Evolutionary conservation across 2,329 filamentous ascomycete species (phyloP).

Genomic region (Fusarium sp.): DNA sequence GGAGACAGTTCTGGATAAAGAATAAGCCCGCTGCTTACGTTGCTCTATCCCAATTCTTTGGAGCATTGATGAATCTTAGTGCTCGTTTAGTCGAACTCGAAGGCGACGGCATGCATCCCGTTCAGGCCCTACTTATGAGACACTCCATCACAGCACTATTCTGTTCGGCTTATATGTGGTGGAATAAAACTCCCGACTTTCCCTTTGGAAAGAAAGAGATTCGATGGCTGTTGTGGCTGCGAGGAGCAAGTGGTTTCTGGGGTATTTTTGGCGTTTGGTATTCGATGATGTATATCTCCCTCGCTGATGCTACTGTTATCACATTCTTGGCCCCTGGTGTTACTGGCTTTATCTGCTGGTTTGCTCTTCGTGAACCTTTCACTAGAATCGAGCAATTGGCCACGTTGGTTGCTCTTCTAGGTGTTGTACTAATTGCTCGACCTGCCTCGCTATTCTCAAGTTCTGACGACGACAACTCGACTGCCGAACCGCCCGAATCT

Average conservation of each 20-base stretch:
- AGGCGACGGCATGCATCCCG: conserved; percentile 79
- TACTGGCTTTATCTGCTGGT: conserved; percentile 82
- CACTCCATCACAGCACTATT: conserved; percentile 79
- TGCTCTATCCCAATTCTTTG: conserved; percentile 81
- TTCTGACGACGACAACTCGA: conserved; percentile 35
- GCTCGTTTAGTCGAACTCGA: conserved; percentile 80
- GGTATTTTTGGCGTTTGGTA: conserved; percentile 83
- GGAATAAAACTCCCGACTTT: conserved; percentile 72
- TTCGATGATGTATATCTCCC: conserved; percentile 77
- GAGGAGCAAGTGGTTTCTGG: conserved; percentile 79
- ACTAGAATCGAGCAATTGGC: conserved; percentile 81
- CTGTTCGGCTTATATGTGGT: conserved; percentile 80
- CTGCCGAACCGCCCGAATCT: conserved; percentile 24
- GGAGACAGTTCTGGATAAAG: conserved; percentile 63
- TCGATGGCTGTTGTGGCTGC: conserved; percentile 72
- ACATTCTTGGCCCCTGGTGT: conserved; percentile 87
- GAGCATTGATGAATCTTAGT: conserved; percentile 85
- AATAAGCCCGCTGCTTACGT: conserved; percentile 83
- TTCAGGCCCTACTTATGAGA: conserved; percentile 85
- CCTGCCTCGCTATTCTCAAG: conserved; percentile 68
- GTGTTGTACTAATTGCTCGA: conserved; percentile 85
- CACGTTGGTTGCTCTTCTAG: conserved; percentile 78
- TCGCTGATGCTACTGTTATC: conserved; percentile 89
- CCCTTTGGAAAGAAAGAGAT: conserved; percentile 77
- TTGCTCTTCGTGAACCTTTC: conserved; percentile 81